Evolutionary conservation across 2,329 filamentous ascomycete genomes (phyloP).

Genomic region (Colletotrichum karsti): DNA sequence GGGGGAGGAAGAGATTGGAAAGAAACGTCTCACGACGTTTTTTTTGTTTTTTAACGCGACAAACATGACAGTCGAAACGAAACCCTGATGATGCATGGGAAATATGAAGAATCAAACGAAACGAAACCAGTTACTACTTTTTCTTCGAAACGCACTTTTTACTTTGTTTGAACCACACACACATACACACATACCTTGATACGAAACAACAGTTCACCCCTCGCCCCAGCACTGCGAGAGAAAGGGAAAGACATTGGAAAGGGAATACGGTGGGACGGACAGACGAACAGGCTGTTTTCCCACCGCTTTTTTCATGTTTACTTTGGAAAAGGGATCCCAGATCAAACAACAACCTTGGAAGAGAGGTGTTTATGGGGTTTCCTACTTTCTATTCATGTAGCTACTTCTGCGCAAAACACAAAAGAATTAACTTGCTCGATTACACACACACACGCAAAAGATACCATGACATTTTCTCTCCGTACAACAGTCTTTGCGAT

Average conservation of each 20-base stretch:
- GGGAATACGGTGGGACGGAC: not conserved
- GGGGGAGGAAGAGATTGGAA: not conserved
- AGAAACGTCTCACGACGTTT: slow-evolving; percentile 17
- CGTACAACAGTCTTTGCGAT: too few species aligned
- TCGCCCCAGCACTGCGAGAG: not conserved
- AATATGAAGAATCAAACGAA: not conserved
- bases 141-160: slow-evolving; percentile 5
- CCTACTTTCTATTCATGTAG: slow-evolving; percentile 4
- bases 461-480: not conserved
- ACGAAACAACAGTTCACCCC: not conserved
- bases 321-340: not conserved
- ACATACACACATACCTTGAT: not conserved
- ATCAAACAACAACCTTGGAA: too few species aligned
- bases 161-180: not conserved
- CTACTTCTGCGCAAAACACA: not conserved
- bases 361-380: too few species aligned
- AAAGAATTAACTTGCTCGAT: not conserved
- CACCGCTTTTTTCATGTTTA: not conserved
- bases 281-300: not conserved
- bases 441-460: not conserved
- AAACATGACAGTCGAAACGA: slow-evolving; percentile 23
- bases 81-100: slow-evolving; percentile 19
- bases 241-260: not conserved
- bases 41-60: not conserved
- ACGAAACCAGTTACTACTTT: slow-evolving; percentile 6